Evolutionary conservation across 1,284 basidiomycete species (phyloP), one percentile per base, ranked within the genome.

Genomic region (Ganoderma multipileum): DNA sequence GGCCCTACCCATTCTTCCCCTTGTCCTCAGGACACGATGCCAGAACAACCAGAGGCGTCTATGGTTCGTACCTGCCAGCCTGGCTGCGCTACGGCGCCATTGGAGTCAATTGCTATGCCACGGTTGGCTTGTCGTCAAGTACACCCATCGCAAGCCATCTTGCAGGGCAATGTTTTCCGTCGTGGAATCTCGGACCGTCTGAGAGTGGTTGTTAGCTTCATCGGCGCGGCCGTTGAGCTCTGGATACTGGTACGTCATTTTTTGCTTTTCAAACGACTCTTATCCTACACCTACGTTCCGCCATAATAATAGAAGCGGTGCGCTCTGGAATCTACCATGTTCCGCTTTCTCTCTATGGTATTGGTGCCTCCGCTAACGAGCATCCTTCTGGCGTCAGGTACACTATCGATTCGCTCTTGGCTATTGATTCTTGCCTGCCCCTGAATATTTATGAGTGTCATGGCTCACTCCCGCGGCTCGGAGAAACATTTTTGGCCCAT

Each of bases 301-400:
- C 6, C 28, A 12, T 14, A 26, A 30, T 30, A 55, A 30, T 28
- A 38, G 36, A 38, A 3, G 58, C 38, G 23, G 55, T 36, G 11
- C 14, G 38, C 38, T 36, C 14, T 42, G 38, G 38, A 26, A 28
- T 39, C 23, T 23, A 12, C 9, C 23, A 4, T 11, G 8, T 58
- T 38, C 20, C 11, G 33, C 14, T 58, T 20, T 23, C 55, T 38
- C 9, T 11, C 9, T 14, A n/a, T 38, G 20, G 16, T 36, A 18
- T 57, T 36, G 54, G 33, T 23, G 8, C 33, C 58, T 23, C 14
- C 23, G 38, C 58, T 60, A n/a, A 60, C 58, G 58, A 16, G 36
- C 38, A 38, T 6, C 38, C 28, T 58, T 58, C 33, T 55, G 55
- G 18, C 39, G 33, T 33, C 61, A 61, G 61, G 61, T 47, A 61